Percentiles rank a stretch among this genome's conserved stretches.
These are phyloP conservation scores for Sicyos edulis DNA, from an alignment of 306 rosid genomes.

Conservation along the genomic window DNA sequence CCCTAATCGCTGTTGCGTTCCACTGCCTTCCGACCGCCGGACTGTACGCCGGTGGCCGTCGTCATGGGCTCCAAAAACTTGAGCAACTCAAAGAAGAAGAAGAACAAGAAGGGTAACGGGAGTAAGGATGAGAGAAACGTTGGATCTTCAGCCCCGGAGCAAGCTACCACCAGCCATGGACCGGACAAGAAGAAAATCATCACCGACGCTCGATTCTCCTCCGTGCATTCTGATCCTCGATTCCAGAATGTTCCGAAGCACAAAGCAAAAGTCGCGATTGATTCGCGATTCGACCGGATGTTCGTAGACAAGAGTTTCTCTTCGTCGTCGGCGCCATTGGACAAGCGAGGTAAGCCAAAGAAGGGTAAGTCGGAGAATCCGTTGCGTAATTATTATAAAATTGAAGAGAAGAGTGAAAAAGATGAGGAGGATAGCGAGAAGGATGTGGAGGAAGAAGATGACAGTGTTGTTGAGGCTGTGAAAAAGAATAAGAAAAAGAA, in stretches of 20 bases:
- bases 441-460: conserved; percentile 26
- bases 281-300: conserved; percentile 60
- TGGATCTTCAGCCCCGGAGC: too few relatives aligned
- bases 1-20: too few relatives aligned
- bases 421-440: conserved; percentile 22
- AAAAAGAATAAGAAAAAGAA: not conserved
- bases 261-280: conserved; percentile 57
- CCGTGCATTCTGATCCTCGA: conserved; percentile 70
- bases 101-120: too few relatives aligned
- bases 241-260: conserved; percentile 63
- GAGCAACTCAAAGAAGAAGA: too few relatives aligned
- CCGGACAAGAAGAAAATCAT: conserved; percentile 25
- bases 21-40: too few relatives aligned
- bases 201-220: conserved; percentile 54
- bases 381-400: conserved; percentile 49
- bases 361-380: conserved; percentile 24
- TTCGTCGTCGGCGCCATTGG: conserved; percentile 58
- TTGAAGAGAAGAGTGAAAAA: conserved; percentile 31
- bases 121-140: too few relatives aligned
- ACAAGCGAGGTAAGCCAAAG: conserved; percentile 69
- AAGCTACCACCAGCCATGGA: too few relatives aligned
- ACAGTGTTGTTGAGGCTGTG: not conserved
- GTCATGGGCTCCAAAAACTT: too few relatives aligned
- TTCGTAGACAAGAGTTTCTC: conserved; percentile 51
- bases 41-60: too few relatives aligned